Conservation (phyloP, 768 basidiomycete species). For the Amanita subjunquillea region DNA sequence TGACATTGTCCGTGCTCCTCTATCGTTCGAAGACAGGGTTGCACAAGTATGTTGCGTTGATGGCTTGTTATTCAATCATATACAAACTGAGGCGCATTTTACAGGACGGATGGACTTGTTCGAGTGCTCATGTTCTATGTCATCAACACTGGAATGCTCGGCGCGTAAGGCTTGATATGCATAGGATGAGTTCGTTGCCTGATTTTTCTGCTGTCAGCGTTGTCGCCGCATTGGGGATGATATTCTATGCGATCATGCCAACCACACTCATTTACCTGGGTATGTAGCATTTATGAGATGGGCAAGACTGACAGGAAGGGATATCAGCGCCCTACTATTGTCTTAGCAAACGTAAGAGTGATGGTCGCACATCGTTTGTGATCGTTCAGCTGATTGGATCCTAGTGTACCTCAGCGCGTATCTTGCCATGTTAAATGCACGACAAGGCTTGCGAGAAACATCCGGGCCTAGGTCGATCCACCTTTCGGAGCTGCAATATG, state of each 20-base stretch:
- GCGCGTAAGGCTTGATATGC: conserved; percentile 23
- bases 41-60: conserved; percentile 20
- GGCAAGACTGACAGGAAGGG: not conserved
- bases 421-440: conserved; percentile 41
- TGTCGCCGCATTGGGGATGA: conserved; percentile 34
- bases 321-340: conserved; percentile 35
- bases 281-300: conserved; percentile 9
- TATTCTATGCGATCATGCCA: conserved; percentile 42
- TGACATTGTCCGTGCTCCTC: conserved; percentile 39
- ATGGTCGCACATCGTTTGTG: not conserved
- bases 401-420: conserved; percentile 50
- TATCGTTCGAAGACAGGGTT: conserved; percentile 41
- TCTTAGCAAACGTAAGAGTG: conserved; percentile 39
- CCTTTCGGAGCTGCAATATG: conserved; percentile 25
- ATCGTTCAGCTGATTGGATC: not conserved
- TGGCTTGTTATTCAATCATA: not conserved
- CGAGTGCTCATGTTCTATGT: conserved; percentile 37
- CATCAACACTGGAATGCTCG: conserved; percentile 42
- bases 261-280: conserved; percentile 44
- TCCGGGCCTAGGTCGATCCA: conserved; percentile 31
- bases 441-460: conserved; percentile 26
- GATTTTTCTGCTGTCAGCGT: conserved; percentile 19
- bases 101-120: conserved; percentile 43
- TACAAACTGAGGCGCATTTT: not conserved
- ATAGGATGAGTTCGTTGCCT: not conserved